A percentile compares a stretch with the other conserved stretches of the same genome.
These are phyloP conservation scores for Pseudogymnoascus sp. DNA, from an alignment of 2,329 filamentous ascomycete species.

Conservation along the genomic window DNA sequence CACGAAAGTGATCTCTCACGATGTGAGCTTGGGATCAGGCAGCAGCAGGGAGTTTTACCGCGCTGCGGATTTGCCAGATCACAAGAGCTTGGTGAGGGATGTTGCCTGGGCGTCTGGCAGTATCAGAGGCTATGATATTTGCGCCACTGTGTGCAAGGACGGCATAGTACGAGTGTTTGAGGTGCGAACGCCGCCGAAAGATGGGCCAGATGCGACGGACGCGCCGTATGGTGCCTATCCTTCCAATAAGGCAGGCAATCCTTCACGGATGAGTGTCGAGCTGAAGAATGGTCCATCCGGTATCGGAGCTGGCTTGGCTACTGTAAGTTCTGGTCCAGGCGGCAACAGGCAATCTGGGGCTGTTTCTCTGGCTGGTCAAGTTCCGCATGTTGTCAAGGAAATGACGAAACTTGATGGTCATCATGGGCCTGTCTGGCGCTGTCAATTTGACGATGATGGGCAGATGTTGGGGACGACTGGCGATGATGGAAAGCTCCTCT, in stretches of 20 bases:
- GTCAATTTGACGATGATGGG: slow-evolving; percentile 63
- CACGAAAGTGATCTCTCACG: slow-evolving; percentile 51
- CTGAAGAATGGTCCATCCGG: slow-evolving; percentile 37
- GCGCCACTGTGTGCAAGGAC: slow-evolving; percentile 90
- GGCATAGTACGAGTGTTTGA: slow-evolving; percentile 85
- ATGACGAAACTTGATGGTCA: slow-evolving; percentile 61
- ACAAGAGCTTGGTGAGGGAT: slow-evolving; percentile 74
- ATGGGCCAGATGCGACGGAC: slow-evolving; percentile 34
- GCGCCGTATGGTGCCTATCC: slow-evolving; percentile 27
- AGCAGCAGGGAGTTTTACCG: slow-evolving; percentile 74
- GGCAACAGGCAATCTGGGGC: slow-evolving; percentile 40
- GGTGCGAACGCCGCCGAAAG: slow-evolving; percentile 53
- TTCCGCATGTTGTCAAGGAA: slow-evolving; percentile 56
- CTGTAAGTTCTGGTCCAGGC: slow-evolving; percentile 31
- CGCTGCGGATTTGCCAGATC: slow-evolving; percentile 66
- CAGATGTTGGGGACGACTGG: slow-evolving; percentile 69
- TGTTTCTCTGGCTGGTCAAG: slow-evolving; percentile 52
- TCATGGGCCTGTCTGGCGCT: slow-evolving; percentile 66
- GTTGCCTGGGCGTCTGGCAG: slow-evolving; percentile 90
- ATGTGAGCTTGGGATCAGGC: slow-evolving; percentile 46
- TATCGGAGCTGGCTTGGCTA: slow-evolving; percentile 46
- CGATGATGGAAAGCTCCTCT: slow-evolving; percentile 62
- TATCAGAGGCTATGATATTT: slow-evolving; percentile 79
- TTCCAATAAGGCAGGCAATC: slow-evolving; percentile 20
- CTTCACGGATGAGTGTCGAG: slow-evolving; percentile 10